These are phyloP conservation scores for Neurospora africana DNA, from an alignment of 495 filamentous ascomycete species.

Conservation along the genomic window DNA sequence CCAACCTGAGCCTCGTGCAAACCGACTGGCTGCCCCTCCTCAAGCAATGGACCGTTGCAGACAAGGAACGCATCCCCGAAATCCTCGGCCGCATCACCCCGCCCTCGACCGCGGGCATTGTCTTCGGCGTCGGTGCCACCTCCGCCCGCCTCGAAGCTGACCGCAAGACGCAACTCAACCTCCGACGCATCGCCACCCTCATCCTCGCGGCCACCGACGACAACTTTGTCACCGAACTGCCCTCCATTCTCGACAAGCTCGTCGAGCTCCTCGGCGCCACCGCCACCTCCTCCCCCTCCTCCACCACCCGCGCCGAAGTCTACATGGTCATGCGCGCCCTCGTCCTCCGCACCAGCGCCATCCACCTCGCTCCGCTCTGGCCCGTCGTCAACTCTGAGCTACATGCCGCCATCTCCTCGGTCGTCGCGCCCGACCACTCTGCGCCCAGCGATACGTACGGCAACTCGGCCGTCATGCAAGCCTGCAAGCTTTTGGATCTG, in stretches of 20 bases:
- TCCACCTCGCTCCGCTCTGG: slow-evolving; percentile 78
- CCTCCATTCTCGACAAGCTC: slow-evolving; percentile 66
- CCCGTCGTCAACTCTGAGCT: slow-evolving; percentile 81
- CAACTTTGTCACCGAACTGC: slow-evolving; percentile 66
- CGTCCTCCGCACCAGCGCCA: slow-evolving; percentile 59
- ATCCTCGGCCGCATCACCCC: slow-evolving; percentile 66
- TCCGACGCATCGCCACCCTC: slow-evolving; percentile 70
- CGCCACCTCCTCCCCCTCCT: slow-evolving; percentile 81
- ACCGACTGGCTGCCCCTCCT: slow-evolving; percentile 72
- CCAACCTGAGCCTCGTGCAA: slow-evolving; percentile 53
- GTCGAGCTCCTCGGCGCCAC: slow-evolving; percentile 83
- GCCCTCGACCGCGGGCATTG: slow-evolving; percentile 89
- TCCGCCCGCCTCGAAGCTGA: slow-evolving; percentile 92
- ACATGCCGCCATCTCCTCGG: slow-evolving; percentile 66
- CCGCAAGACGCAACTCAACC: slow-evolving; percentile 81
- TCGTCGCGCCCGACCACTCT: slow-evolving; percentile 57
- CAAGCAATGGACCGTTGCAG: slow-evolving; percentile 67
- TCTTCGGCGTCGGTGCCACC: slow-evolving; percentile 93
- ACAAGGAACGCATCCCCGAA: slow-evolving; percentile 83
- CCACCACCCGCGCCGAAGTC: slow-evolving; percentile 74
- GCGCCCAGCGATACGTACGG: slow-evolving; percentile 57
- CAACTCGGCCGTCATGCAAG: slow-evolving; percentile 66
- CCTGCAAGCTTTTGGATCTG: slow-evolving; percentile 82
- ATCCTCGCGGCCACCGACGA: slow-evolving; percentile 65
- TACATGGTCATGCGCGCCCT: slow-evolving; percentile 82